phyloP scores from a whole-genome alignment of 2,329 filamentous ascomycete genomes.

The Talaromyces islandicus region DNA sequence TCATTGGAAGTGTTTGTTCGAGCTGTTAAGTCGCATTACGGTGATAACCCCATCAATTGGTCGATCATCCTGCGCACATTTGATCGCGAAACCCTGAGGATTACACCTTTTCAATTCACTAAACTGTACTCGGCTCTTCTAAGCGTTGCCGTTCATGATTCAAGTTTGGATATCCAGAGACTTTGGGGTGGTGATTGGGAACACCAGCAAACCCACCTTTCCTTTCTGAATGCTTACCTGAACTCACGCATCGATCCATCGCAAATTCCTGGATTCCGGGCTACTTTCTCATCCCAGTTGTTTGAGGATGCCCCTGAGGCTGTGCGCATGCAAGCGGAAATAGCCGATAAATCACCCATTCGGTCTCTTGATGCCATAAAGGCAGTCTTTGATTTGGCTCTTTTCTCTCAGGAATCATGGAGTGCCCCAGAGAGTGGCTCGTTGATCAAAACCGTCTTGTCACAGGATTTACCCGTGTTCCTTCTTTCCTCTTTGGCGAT shows the following conservation, averaged over 20 bases:
- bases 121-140: conserved; percentile 73
- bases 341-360: conserved; percentile 75
- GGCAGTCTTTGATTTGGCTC: conserved; percentile 58
- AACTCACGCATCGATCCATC: conserved; percentile 74
- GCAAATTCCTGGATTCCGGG: conserved; percentile 73
- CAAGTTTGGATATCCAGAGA: conserved; percentile 72
- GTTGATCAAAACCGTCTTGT: conserved; percentile 56
- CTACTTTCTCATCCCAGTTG: conserved; percentile 64
- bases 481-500: conserved; percentile 44
- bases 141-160: conserved; percentile 58
- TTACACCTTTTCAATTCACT: conserved; percentile 75
- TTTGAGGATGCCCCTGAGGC: conserved; percentile 57
- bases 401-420: conserved; percentile 54
- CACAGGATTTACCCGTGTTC: conserved; percentile 46
- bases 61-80: conserved; percentile 70
- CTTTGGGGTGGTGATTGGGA: conserved; percentile 90
- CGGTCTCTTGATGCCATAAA: conserved; percentile 80
- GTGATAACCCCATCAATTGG: conserved; percentile 56
- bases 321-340: conserved; percentile 54
- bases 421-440: conserved; percentile 50
- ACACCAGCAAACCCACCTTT: conserved; percentile 79
- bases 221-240: conserved; percentile 85
- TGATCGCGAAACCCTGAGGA: conserved; percentile 68
- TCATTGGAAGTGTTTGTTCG: conserved; percentile 63
- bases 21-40: conserved; percentile 50